Evolutionary conservation across 2,329 filamentous ascomycete genomes (phyloP).

Genomic region (Pseudohalonectria lignicola): DNA sequence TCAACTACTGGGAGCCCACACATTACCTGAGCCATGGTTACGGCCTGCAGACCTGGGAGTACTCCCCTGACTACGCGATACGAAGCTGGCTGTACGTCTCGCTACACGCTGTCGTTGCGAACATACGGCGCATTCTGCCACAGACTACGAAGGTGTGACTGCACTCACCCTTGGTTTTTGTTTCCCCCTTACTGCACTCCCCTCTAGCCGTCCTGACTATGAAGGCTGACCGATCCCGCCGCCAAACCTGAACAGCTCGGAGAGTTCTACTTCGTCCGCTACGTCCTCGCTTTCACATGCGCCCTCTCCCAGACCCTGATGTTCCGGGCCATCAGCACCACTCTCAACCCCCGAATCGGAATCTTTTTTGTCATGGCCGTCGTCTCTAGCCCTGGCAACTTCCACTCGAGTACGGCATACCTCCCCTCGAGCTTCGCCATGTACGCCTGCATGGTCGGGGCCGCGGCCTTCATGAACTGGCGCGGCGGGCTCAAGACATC

Average conservation of each 20-base stretch:
- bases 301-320: constrained; percentile 74
- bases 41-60: constrained; percentile 96
- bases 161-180: background rate
- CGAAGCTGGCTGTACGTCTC: constrained; percentile 87
- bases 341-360: constrained; percentile 72
- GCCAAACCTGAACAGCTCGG: constrained; percentile 27
- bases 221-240: no score
- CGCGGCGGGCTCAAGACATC: constrained; percentile 67
- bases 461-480: constrained; percentile 87
- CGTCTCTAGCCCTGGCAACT: constrained; percentile 79
- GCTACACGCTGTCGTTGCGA: constrained; percentile 65
- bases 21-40: constrained; percentile 92
- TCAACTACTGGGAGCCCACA: constrained; percentile 97
- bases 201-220: no score
- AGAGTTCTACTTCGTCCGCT: constrained; percentile 84
- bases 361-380: constrained; percentile 72
- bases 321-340: constrained; percentile 65
- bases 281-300: constrained; percentile 63
- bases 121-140: constrained; percentile 52
- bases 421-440: constrained; percentile 94
- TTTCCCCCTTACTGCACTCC: no score
- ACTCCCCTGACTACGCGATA: constrained; percentile 89
- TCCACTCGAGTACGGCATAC: constrained; percentile 78
- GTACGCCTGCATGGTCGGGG: constrained; percentile 81
- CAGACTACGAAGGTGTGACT: constrained; percentile 43